Evolutionary conservation across 257 asterid genomes (phyloP).

Genomic region (Misopates orontium): DNA sequence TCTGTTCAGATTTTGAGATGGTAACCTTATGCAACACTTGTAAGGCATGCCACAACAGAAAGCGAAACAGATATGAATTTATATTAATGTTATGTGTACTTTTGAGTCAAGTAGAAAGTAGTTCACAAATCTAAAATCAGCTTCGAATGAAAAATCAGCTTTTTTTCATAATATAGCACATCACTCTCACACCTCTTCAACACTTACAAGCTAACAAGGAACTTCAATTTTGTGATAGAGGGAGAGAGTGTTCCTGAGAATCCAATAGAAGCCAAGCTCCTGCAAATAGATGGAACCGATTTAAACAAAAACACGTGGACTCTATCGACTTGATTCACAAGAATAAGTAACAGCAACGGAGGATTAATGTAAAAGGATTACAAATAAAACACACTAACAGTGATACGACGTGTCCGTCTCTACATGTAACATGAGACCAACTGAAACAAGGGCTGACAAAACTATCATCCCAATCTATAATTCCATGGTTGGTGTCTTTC

Average conservation of each 20-base stretch:
- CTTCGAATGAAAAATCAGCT: not conserved
- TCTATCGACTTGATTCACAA: not conserved
- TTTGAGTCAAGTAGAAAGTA: too few species aligned
- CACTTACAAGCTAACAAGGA: slow-evolving; percentile 67
- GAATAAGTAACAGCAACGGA: not conserved
- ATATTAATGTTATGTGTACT: too few species aligned
- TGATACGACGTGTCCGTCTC: slow-evolving; percentile 63
- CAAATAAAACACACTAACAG: slow-evolving; percentile 47
- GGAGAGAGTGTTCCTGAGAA: slow-evolving; percentile 82
- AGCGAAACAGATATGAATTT: not conserved
- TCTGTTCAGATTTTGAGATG: not conserved
- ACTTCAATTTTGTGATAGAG: slow-evolving; percentile 61
- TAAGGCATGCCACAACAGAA: not conserved
- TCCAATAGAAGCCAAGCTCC: slow-evolving; percentile 76
- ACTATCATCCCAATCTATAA: slow-evolving; percentile 58
- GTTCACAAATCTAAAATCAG: too few species aligned
- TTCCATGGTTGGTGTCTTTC: slow-evolving; percentile 57
- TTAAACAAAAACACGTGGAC: not conserved
- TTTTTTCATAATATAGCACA: not conserved
- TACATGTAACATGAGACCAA: slow-evolving; percentile 83
- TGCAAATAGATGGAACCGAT: slow-evolving; percentile 27
- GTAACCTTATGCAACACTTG: not conserved
- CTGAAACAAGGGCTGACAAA: slow-evolving; percentile 89
- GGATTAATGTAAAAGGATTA: too few species aligned
- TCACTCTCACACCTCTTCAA: not conserved